Conservation (phyloP, 768 basidiomycete species). For the Cystofilobasidium bisporidii region DNA sequence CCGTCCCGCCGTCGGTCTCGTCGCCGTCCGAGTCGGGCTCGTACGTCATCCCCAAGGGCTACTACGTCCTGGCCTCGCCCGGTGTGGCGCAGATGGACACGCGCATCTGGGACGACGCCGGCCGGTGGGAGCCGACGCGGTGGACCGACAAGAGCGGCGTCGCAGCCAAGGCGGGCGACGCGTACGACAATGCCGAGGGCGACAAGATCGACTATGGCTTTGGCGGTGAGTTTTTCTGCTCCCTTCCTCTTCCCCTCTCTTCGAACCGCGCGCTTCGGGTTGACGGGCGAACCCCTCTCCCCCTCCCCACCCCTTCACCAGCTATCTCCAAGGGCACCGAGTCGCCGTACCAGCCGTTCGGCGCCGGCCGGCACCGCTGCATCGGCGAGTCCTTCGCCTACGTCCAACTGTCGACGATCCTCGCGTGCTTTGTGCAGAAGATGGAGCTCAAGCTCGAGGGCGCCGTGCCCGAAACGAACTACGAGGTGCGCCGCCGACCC, state of each 20-base stretch:
- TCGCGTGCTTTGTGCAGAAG: conserved; percentile 65
- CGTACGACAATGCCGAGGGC: conserved; percentile 53
- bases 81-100: conserved; percentile 82
- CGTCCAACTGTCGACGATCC: conserved; percentile 76
- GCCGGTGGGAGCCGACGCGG: conserved; percentile 63
- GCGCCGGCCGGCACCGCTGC: conserved; percentile 89
- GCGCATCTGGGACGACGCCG: conserved; percentile 61
- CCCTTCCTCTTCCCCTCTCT: conserved; percentile 26
- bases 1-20: conserved; percentile 68
- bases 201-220: conserved; percentile 96
- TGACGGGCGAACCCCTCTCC: conserved; percentile 34
- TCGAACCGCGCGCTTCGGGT: no score
- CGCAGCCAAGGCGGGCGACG: conserved; percentile 64
- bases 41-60: conserved; percentile 76
- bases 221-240: conserved; percentile 47
- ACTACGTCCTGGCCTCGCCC: conserved; percentile 81
- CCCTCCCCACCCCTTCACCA: not conserved
- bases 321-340: conserved; percentile 67
- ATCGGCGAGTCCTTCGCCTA: conserved; percentile 91
- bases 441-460: conserved; percentile 62
- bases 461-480: conserved; percentile 72
- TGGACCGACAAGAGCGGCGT: conserved; percentile 81
- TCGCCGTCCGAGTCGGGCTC: conserved; percentile 57
- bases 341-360: conserved; percentile 93
- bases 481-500: conserved; percentile 56